phyloP scores from a whole-genome alignment of 75 land plant species.

The Cryptomeria japonica region DNA sequence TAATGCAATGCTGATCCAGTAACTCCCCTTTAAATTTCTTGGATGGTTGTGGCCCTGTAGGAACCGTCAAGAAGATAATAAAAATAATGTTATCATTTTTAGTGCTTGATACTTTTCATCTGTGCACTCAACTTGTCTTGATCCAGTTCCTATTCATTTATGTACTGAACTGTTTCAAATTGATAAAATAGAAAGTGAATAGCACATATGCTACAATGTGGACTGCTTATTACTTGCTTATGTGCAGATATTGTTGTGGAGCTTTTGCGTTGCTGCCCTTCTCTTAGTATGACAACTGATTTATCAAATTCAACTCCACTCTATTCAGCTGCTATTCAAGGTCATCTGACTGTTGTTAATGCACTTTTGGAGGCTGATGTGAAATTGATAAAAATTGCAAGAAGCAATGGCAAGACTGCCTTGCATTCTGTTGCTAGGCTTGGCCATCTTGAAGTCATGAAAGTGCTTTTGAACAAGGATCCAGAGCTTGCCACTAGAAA shows the following conservation, averaged over 20 bases:
- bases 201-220: neutral
- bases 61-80: neutral
- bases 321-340: constrained; percentile 65
- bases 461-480: constrained; percentile 42
- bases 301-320: constrained; percentile 59
- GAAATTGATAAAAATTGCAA: constrained; percentile 46
- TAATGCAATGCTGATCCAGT: neutral
- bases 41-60: neutral
- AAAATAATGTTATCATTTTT: neutral
- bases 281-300: constrained; percentile 48
- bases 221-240: constrained; percentile 1
- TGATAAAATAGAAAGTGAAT: neutral
- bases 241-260: constrained; percentile 53
- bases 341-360: constrained; percentile 53
- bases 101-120: neutral
- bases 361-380: constrained; percentile 47
- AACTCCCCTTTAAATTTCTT: neutral
- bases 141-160: neutral
- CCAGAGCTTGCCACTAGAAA: constrained; percentile 30
- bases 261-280: constrained; percentile 40
- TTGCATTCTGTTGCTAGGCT: constrained; percentile 63
- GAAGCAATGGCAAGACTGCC: constrained; percentile 67
- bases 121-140: neutral
- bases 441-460: constrained; percentile 60
- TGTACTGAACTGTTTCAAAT: neutral